These are phyloP conservation scores for Candida labiduridarum DNA, from an alignment of 1,139 yeast species.

Conservation along the genomic window DNA sequence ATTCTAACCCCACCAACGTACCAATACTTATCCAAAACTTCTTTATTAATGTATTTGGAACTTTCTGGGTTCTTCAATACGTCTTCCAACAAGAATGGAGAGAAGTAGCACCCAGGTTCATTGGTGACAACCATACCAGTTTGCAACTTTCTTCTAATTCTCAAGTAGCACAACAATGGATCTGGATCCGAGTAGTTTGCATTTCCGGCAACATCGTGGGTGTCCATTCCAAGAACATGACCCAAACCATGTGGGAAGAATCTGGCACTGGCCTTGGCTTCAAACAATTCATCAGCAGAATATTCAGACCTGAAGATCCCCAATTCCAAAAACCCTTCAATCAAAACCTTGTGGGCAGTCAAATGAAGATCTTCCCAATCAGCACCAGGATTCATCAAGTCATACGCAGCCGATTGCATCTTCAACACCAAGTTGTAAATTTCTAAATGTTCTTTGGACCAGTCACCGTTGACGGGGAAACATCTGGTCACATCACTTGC, in stretches of 20 bases:
- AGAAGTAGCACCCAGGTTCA: slow-evolving; percentile 94
- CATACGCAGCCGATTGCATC: slow-evolving; percentile 79
- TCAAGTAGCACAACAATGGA: slow-evolving; percentile 70
- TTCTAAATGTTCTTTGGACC: slow-evolving; percentile 84
- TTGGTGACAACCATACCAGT: slow-evolving; percentile 88
- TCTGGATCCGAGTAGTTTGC: slow-evolving; percentile 85
- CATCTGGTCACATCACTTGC: slow-evolving; percentile 94
- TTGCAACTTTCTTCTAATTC: slow-evolving; percentile 74
- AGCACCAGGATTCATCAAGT: slow-evolving; percentile 75
- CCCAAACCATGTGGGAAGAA: slow-evolving; percentile 97
- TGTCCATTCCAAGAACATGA: slow-evolving; percentile 90
- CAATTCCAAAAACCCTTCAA: slow-evolving; percentile 67
- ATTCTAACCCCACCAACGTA: slow-evolving; percentile 94
- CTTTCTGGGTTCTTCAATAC: slow-evolving; percentile 59
- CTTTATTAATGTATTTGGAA: slow-evolving; percentile 62
- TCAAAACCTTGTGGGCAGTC: slow-evolving; percentile 74
- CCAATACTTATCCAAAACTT: slow-evolving; percentile 75
- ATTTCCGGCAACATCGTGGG: slow-evolving; percentile 92
- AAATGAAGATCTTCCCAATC: slow-evolving; percentile 85
- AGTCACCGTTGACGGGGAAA: slow-evolving; percentile 88
- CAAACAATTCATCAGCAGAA: slow-evolving; percentile 64
- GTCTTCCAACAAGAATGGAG: slow-evolving; percentile 74
- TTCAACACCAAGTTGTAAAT: slow-evolving; percentile 79
- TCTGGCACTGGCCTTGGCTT: slow-evolving; percentile 69
- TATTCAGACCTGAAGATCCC: slow-evolving; percentile 74